Evolutionary conservation across 805 yeast genomes (phyloP), one percentile per base, ranked within the genome.

Genomic region (Nematodospora valgi): DNA sequence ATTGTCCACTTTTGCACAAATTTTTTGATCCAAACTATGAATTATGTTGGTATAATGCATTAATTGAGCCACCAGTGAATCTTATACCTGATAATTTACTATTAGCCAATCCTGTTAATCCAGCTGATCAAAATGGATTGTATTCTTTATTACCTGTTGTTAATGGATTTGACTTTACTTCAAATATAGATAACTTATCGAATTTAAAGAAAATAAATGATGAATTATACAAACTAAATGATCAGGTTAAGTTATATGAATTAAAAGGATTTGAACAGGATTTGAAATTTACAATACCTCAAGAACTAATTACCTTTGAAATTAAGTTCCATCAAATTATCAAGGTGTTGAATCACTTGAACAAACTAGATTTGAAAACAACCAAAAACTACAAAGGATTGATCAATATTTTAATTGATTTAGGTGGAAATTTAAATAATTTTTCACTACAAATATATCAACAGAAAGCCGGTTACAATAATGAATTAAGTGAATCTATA

Each of bases 361-460:
- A 71, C 40, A 54, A 53, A 27, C 41, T 59, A 4, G 58, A 63
- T 41, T 51, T 65, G n/a, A 56, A 61, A 17, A 47, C 70, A 7
- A 54, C 59, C 15, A 64, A 67, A 29, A 62, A 66, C 43, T 63
- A 65, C 40, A 69, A 68, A 34, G 45, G 47, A 0, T 51, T 71
- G 22, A 58, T 72, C 32, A 39, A 56, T 11, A 54, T 60, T 4
- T 47, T 75, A 43, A 64, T 74, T 10, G 78, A 74, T 47, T 56
- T 76, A 33, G 82, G 82, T 14, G 80, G 78, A 3, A 72, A 73
- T 45, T 63, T 75, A 45, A 76, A 76, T 50, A 72, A 76, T 40
- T 74, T 76, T 44, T 70, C 78, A 14, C 62, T 76, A 22, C 66
- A 56, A 63, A 65, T 59, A 13, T 64, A 62, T 39, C 30, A 44